A percentile compares a stretch with the other conserved stretches of the same genome.
Conservation (phyloP, 2,329 filamentous ascomycete species). For the Sphaerulina musiva region DNA sequence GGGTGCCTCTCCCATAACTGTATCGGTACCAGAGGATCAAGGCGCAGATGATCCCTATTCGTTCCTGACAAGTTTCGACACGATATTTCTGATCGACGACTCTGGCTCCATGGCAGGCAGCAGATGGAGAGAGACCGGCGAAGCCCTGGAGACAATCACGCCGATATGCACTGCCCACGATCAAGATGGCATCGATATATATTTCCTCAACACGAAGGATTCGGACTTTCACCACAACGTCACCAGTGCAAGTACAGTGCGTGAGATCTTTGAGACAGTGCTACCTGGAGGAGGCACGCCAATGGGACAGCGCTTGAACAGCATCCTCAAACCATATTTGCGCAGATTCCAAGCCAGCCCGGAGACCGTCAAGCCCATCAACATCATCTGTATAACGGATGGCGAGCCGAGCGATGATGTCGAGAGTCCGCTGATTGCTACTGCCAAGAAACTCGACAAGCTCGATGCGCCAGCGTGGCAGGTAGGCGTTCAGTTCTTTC, state of each 20-base stretch:
- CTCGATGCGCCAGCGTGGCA: conserved; percentile 70
- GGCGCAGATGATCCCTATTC: conserved; percentile 60
- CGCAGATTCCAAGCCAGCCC: conserved; percentile 45
- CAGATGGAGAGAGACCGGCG: conserved; percentile 68
- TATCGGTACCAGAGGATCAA: conserved; percentile 25
- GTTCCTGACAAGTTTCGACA: conserved; percentile 76
- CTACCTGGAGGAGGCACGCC: conserved; percentile 62
- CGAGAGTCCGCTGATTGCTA: conserved; percentile 59
- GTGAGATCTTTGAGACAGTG: conserved; percentile 63
- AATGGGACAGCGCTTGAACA: conserved; percentile 63
- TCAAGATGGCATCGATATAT: conserved; percentile 78
- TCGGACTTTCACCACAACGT: conserved; percentile 60
- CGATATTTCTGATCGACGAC: conserved; percentile 85
- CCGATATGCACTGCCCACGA: conserved; percentile 78
- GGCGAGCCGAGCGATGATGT: conserved; percentile 75
- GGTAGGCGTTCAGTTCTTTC: conserved; percentile 91
- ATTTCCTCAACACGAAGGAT: conserved; percentile 73
- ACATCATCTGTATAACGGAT: conserved; percentile 90
- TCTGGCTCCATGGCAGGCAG: conserved; percentile 74
- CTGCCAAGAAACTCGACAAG: conserved; percentile 64
- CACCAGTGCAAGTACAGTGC: conserved; percentile 51
- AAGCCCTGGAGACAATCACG: conserved; percentile 65
- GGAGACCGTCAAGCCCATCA: conserved; percentile 64
- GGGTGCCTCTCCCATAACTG: conserved; percentile 23
- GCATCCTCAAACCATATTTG: conserved; percentile 70